A percentile compares a stretch with the other conserved stretches of the same genome.
phyloP scores from a whole-genome alignment of 345 rosid species.

The Eucalyptus curtisii region DNA sequence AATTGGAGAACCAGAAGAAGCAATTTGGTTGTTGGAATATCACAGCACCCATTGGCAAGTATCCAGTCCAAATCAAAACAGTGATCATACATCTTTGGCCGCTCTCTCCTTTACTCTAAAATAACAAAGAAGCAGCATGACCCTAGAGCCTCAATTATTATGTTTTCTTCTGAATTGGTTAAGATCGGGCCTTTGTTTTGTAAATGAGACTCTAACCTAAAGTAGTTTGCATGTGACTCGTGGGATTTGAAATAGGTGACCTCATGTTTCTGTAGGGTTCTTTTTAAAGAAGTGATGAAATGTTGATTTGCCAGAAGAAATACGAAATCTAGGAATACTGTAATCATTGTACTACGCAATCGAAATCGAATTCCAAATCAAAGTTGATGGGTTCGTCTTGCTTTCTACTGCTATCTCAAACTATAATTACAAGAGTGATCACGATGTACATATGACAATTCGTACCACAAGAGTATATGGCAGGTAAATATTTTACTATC shows the following conservation, averaged over 20 bases:
- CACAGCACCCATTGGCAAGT: neutral
- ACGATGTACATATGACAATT: neutral
- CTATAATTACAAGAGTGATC: neutral
- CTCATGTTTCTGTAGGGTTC: neutral
- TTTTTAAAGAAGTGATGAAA: neutral
- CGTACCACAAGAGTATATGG: neutral
- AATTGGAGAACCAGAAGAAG: neutral
- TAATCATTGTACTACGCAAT: neutral
- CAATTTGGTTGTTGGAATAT: neutral
- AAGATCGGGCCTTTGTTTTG: rapidly evolving
- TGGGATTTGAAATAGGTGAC: neutral
- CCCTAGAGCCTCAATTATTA: neutral
- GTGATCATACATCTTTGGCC: neutral
- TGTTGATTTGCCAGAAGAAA: neutral
- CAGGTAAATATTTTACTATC: neutral
- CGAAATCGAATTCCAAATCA: neutral
- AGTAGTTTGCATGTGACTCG: neutral
- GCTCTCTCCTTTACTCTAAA: neutral
- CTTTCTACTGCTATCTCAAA: neutral
- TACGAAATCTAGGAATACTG: neutral
- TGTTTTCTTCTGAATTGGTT: neutral
- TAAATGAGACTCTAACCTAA: neutral
- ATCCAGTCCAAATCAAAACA: neutral
- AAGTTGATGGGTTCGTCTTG: neutral
- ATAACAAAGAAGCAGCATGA: neutral